Base-by-base conservation (phyloP, 2,329 filamentous ascomycete genomes). In the Ilyonectria mors-panacis region DNA sequence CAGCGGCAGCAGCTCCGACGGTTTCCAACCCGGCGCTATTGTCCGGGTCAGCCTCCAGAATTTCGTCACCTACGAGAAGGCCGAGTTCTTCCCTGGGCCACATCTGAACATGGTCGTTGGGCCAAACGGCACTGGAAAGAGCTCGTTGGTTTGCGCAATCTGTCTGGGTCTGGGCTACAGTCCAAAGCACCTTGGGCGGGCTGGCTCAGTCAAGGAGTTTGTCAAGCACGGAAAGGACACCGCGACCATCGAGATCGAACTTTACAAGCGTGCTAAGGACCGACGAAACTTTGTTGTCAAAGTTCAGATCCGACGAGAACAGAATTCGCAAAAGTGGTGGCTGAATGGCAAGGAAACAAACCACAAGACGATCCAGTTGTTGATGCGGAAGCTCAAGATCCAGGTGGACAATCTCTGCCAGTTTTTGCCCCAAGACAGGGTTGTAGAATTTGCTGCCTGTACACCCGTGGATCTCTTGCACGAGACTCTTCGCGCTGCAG, bases 21-120 rank as follows among this genome's bases (percentile, higher is more conserved):
- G 77, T 10, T 89, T 87, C 68, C 87, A 93, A 70, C 91, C 94
- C 3, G 96, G 96, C 12, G 92, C 96, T 10, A 97, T 99, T 73
- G 91, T 98, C 55, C 90, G 95, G 39, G 94, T 99, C 54, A 92
- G 90, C 73, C 87, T 98, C 50, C 88, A 87, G 55, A 93, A 98
- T 80, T 99, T 99, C 75, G 94, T 99, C 62, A 99, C 96, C 0
- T 99, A 99, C 81, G 94, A 93, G 56, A 90, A 92, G 59, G 95
- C 94, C 62, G 95, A 97, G 71, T 98, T 98, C 80, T 89, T 92
- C 65, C 94, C 94, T 13, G 96, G 96, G 0, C 95, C 96, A 1
- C 95, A 93, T 78, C 81, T 99, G 76, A 99, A 99, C 79, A 98
- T 99, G 95, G 92, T 99, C 59, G 97, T 99, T 73, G 96, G 96